A percentile compares a stretch with the other conserved stretches of the same genome.
Conservation (phyloP, 768 basidiomycete species). For the Glaciozyma martinii region DNA sequence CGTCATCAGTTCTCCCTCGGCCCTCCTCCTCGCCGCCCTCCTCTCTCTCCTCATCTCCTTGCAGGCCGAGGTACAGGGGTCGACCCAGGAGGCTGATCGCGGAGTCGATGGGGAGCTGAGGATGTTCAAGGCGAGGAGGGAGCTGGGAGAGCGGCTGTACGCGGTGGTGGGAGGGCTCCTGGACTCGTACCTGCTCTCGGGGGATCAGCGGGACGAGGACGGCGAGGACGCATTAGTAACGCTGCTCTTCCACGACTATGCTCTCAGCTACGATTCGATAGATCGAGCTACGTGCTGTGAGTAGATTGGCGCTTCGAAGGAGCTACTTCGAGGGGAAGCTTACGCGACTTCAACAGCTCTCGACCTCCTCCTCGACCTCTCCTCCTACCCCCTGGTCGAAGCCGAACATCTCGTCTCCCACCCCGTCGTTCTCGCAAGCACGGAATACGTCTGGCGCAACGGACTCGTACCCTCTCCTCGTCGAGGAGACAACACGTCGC, state of each 20-base stretch:
- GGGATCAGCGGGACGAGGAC: conserved; percentile 15
- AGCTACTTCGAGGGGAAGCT: neutral
- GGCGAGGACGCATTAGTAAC: conserved; percentile 29
- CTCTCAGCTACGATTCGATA: conserved; percentile 30
- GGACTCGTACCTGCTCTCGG: conserved; percentile 26
- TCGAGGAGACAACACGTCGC: neutral
- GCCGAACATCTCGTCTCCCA: conserved; percentile 31
- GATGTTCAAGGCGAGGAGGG: conserved; percentile 31
- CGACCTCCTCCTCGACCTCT: conserved; percentile 28
- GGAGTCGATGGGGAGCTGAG: conserved; percentile 32
- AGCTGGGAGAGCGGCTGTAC: conserved; percentile 28
- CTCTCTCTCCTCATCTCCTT: conserved; percentile 30
- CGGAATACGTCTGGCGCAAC: conserved; percentile 32
- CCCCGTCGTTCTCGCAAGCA: conserved; percentile 30
- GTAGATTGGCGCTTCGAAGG: neutral
- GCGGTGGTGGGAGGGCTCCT: conserved; percentile 25
- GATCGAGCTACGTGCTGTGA: conserved; percentile 30
- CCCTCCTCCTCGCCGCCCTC: conserved; percentile 24
- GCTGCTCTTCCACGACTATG: conserved; percentile 27
- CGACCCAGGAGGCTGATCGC: conserved; percentile 27
- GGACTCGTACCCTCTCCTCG: conserved; percentile 19
- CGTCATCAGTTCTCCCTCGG: conserved; percentile 26
- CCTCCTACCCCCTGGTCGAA: conserved; percentile 26
- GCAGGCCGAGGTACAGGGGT: conserved; percentile 18
- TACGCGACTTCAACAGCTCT: conserved; percentile 12